These are phyloP conservation scores for Bretziella fagacearum DNA, from an alignment of 2,329 filamentous ascomycete genomes.

Conservation along the genomic window DNA sequence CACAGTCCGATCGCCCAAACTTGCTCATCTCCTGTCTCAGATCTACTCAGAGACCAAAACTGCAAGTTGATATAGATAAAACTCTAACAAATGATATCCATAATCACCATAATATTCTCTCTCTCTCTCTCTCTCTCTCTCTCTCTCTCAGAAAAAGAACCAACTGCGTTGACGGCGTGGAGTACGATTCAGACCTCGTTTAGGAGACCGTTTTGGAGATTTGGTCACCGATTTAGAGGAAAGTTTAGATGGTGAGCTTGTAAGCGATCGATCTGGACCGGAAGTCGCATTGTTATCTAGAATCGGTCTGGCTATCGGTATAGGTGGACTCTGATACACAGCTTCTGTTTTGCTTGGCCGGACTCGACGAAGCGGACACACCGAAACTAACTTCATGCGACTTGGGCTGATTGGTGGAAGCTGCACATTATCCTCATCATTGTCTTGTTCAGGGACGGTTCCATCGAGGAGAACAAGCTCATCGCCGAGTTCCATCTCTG, in stretches of 20 bases:
- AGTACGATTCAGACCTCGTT: not conserved
- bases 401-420: constrained; percentile 12
- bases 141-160: constrained; percentile 7
- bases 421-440: constrained; percentile 1
- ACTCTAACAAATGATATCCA: not conserved
- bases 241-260: not conserved
- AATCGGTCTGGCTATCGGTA: not conserved
- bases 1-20: not conserved
- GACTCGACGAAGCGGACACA: constrained; percentile 10
- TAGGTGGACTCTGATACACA: not conserved
- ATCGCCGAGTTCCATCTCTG: not conserved
- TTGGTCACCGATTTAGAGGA: not conserved
- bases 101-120: no score
- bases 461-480: not conserved
- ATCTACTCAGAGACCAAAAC: not conserved
- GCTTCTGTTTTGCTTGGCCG: not conserved
- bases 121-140: no score
- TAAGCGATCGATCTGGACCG: not conserved
- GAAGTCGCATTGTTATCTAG: not conserved
- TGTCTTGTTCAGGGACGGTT: not conserved
- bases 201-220: not conserved
- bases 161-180: not conserved
- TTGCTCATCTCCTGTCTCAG: not conserved
- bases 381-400: constrained; percentile 11
- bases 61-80: no score